Evolutionary conservation across 1,284 basidiomycete species (phyloP).

Genomic region (Boletus smithii): DNA sequence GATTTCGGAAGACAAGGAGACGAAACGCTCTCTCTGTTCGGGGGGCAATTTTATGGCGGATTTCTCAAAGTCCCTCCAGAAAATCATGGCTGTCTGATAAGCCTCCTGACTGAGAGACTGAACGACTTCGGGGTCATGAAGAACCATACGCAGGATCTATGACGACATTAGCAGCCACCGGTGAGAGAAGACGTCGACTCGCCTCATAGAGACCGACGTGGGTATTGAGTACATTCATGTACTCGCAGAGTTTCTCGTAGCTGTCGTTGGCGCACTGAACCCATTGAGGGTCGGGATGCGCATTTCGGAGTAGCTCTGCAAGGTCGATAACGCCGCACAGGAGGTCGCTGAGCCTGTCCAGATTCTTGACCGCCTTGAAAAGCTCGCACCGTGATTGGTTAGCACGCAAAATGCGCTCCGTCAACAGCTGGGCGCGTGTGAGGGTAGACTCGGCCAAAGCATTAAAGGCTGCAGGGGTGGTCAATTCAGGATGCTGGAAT

Average conservation of each 20-base stretch:
- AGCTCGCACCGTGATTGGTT: conserved; percentile 68
- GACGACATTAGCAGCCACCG: conserved; percentile 6
- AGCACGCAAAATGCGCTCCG: conserved; percentile 69
- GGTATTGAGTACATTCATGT: conserved; percentile 97
- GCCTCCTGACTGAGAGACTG: conserved; percentile 65
- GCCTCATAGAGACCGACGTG: conserved; percentile 91
- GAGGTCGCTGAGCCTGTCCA: conserved; percentile 93
- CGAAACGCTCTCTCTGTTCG: conserved; percentile 75
- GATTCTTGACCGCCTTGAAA: conserved; percentile 84
- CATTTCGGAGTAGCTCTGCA: conserved; percentile 89
- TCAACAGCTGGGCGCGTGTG: conserved; percentile 67
- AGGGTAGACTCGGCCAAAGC: conserved; percentile 70
- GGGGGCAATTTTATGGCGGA: conserved; percentile 91
- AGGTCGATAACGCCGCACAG: conserved; percentile 96
- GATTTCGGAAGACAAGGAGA: conserved; percentile 89
- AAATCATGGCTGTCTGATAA: conserved; percentile 85
- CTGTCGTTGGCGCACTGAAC: conserved; percentile 80
- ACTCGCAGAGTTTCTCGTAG: conserved; percentile 91
- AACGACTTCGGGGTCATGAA: conserved; percentile 60
- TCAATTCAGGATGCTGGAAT: conserved; percentile 65
- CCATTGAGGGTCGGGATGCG: conserved; percentile 87
- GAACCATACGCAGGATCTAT: conserved; percentile 62
- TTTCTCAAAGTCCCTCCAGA: conserved; percentile 96
- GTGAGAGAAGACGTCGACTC: conserved; percentile 30
- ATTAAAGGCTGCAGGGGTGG: conserved; percentile 58